Base-by-base conservation (phyloP, 179 eudicot species). In the Camellia oleifera region DNA sequence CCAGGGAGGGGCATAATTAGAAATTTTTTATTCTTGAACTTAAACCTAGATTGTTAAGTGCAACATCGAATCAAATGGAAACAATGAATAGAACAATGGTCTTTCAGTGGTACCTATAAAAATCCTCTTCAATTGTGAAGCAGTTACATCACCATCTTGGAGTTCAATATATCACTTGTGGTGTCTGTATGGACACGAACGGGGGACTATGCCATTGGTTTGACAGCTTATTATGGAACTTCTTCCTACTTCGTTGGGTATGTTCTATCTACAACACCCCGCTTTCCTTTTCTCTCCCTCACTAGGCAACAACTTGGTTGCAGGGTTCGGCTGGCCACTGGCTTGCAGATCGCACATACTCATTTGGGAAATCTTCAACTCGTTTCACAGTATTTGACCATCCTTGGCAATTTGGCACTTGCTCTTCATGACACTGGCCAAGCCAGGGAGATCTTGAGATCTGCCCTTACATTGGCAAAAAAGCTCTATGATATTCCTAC, bases 401-500 rank as follows among this genome's bases (percentile, higher is more conserved):
- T 94, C 72, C 97, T 96, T 60, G 99, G 98, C 75, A 91, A 89
- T 79, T 86, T 96, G 91, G 98, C 99, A 48, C 93, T 96, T 81
- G 91, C 99, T 79, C 92, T 96, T 73, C 97, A 85, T 88, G 99
- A 96, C 83, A 88, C 96, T 76, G 90, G 81, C 54, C 99, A 96
- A 89, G 99, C 98, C 72, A 87, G 94, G 82, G 98, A 94, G 84
- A 97, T 94, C 78, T 89, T 97, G 89, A 89, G 92, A 85, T 94
- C 99, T 75, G 90, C 98, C 79, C 89, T 94, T 79, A 94, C 99
- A 20, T 83, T 97, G 87, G 97, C 99, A n/a, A 97, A 93, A 91
- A 97, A 92, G 86, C 97, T 94, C 12, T 86, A 82, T 78, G 99
- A 97, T 83, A 73, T 93, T 75, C 99, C 99, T 14, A 94, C 98